Evolutionary conservation across 768 basidiomycete genomes (phyloP).

Genomic region (Boletus tylopilopsis): DNA sequence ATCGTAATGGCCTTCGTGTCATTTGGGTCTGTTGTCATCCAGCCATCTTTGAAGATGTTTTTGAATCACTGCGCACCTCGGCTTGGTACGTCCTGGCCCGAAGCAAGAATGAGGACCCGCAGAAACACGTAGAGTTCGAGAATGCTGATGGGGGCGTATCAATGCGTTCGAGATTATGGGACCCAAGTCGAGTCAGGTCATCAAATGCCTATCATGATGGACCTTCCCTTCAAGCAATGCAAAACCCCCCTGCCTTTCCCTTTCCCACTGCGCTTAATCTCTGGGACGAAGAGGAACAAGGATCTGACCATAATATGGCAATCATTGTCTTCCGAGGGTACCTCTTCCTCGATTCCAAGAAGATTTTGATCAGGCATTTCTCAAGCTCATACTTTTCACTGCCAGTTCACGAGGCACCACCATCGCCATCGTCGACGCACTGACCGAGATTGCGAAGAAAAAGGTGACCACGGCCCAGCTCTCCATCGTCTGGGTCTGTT

Average conservation of each 20-base stretch:
- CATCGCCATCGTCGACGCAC: slow-evolving; percentile 41
- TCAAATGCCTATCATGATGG: slow-evolving; percentile 62
- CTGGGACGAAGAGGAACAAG: slow-evolving; percentile 63
- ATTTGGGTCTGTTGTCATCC: slow-evolving; percentile 85
- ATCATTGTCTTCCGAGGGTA: no score
- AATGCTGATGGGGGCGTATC: slow-evolving; percentile 66
- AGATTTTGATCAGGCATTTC: no score
- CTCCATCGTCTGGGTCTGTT: no score
- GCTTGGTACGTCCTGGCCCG: slow-evolving; percentile 48
- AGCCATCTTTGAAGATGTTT: slow-evolving; percentile 55
- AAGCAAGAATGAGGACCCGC: slow-evolving; percentile 23
- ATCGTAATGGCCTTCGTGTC: slow-evolving; percentile 31
- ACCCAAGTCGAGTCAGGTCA: slow-evolving; percentile 72
- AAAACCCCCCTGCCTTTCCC: slow-evolving; percentile 37
- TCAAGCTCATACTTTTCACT: neutral
- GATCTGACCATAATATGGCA: no score
- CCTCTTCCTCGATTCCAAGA: slow-evolving; percentile 43
- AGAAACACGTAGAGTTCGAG: slow-evolving; percentile 43
- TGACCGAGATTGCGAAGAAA: slow-evolving; percentile 40
- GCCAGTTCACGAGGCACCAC: slow-evolving; percentile 31
- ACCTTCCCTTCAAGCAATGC: slow-evolving; percentile 85
- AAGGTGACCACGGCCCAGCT: no score
- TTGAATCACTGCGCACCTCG: slow-evolving; percentile 46
- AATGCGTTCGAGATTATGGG: slow-evolving; percentile 91
- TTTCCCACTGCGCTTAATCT: slow-evolving; percentile 58